Conservation (phyloP, 768 basidiomycete genomes). For the Psilocybe subaeruginosa region DNA sequence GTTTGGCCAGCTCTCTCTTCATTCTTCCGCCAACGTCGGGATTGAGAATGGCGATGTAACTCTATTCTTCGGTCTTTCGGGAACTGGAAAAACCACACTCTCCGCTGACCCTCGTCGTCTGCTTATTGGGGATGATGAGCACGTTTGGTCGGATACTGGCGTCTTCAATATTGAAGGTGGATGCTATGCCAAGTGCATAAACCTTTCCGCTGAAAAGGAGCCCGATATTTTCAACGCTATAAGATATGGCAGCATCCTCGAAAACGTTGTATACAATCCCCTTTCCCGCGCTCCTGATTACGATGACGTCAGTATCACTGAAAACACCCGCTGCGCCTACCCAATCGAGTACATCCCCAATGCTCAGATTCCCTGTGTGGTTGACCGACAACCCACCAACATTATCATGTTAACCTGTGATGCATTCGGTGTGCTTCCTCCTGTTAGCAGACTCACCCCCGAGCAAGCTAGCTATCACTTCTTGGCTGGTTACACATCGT, state of each 20-base stretch:
- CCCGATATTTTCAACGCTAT: conserved; percentile 98
- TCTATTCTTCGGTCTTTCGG: conserved; percentile 97
- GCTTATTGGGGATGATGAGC: conserved; percentile 98
- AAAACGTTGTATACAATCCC: conserved; percentile 98
- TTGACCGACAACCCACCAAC: conserved; percentile 87
- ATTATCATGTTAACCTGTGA: conserved; percentile 98
- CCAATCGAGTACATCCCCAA: conserved; percentile 98
- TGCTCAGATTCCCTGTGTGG: conserved; percentile 90
- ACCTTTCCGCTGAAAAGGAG: conserved; percentile 96
- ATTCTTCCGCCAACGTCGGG: conserved; percentile 97
- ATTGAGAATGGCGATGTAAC: conserved; percentile 90
- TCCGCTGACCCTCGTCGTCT: conserved; percentile 94
- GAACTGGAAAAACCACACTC: conserved; percentile 98
- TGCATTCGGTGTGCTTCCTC: conserved; percentile 97
- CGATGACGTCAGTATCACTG: conserved; percentile 95
- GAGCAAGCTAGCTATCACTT: conserved; percentile 98
- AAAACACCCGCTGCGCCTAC: conserved; percentile 99
- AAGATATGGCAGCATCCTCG: conserved; percentile 93
- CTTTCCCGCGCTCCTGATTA: conserved; percentile 84
- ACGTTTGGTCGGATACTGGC: conserved; percentile 98
- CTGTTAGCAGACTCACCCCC: conserved; percentile 88
- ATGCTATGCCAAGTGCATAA: conserved; percentile 98
- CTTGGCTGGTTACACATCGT: conserved; percentile 95
- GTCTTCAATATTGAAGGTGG: conserved; percentile 99
- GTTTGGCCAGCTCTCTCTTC: conserved; percentile 95